Evolutionary conservation across 2,329 filamentous ascomycete species (phyloP).

Genomic region (Colletotrichum sp.): DNA sequence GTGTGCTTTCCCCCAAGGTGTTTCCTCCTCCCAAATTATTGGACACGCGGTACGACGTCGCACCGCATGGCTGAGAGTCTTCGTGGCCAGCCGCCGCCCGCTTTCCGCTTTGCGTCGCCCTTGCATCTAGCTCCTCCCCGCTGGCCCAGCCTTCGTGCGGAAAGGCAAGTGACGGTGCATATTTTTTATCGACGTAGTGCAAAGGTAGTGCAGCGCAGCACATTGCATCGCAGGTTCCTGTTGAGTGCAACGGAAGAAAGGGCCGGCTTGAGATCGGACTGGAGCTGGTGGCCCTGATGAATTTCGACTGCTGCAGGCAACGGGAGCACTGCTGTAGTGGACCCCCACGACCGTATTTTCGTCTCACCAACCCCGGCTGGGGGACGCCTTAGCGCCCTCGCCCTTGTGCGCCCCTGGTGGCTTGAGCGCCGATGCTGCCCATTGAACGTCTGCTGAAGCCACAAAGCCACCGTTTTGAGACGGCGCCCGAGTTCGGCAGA

Average conservation of each 20-base stretch:
- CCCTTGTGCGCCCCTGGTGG: neutral
- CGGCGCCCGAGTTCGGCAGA: slow-evolving; percentile 14
- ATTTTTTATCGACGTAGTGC: neutral
- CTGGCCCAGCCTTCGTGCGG: neutral
- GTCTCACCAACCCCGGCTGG: slow-evolving; percentile 3
- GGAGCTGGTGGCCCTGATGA: neutral
- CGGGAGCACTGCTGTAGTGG: neutral
- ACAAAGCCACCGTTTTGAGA: slow-evolving; percentile 3
- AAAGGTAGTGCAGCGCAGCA: neutral
- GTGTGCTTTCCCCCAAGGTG: neutral
- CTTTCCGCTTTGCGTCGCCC: slow-evolving; percentile 3
- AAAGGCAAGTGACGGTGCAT: neutral
- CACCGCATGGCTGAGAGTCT: slow-evolving; percentile 1
- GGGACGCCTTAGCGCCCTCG: neutral
- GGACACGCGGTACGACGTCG: neutral
- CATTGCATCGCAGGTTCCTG: neutral
- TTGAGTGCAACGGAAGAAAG: neutral
- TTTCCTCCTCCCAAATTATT: neutral
- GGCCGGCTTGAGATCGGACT: neutral
- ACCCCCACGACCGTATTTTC: neutral
- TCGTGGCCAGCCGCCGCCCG: neutral
- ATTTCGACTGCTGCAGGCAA: neutral
- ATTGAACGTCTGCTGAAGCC: neutral
- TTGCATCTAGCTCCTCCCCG: neutral
- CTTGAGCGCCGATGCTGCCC: neutral